Percentiles rank a stretch among this genome's conserved stretches.
These are phyloP conservation scores for Schizonepeta tenuifolia DNA, from an alignment of 257 asterid species.

Conservation along the genomic window DNA sequence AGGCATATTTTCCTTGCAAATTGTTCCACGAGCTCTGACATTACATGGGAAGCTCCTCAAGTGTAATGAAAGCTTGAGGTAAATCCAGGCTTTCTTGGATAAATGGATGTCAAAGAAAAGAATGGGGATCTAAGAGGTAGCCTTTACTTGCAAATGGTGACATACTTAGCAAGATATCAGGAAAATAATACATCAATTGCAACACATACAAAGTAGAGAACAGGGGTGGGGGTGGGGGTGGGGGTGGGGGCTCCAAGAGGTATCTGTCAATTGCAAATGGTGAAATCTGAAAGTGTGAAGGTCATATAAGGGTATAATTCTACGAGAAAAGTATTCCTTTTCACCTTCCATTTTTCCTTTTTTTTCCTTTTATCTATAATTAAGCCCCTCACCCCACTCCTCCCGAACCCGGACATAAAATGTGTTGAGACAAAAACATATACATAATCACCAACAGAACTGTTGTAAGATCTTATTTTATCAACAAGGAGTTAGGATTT, in stretches of 20 bases:
- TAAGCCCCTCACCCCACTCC: background rate
- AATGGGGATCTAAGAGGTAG: background rate
- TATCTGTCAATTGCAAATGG: background rate
- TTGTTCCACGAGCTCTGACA: conserved; percentile 8
- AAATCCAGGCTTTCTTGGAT: too few relatives aligned
- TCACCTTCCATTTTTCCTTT: background rate
- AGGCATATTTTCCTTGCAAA: background rate
- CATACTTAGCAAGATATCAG: background rate
- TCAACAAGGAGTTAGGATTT: background rate
- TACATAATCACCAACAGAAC: background rate
- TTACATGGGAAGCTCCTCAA: too few relatives aligned
- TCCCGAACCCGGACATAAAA: background rate
- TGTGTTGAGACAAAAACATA: background rate
- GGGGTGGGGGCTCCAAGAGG: background rate
- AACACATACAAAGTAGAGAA: conserved; percentile 1
- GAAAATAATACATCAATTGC: background rate
- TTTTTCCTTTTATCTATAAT: too few relatives aligned
- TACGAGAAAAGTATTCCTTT: background rate
- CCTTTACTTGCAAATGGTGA: background rate
- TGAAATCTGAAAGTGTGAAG: conserved; percentile 13
- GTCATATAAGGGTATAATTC: background rate
- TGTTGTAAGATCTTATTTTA: background rate
- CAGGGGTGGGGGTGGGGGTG: background rate
- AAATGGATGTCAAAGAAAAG: background rate
- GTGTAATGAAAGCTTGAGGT: too few relatives aligned